Evolutionary conservation across 2,329 filamentous ascomycete species (phyloP).

Genomic region (Xylariaceae sp.): DNA sequence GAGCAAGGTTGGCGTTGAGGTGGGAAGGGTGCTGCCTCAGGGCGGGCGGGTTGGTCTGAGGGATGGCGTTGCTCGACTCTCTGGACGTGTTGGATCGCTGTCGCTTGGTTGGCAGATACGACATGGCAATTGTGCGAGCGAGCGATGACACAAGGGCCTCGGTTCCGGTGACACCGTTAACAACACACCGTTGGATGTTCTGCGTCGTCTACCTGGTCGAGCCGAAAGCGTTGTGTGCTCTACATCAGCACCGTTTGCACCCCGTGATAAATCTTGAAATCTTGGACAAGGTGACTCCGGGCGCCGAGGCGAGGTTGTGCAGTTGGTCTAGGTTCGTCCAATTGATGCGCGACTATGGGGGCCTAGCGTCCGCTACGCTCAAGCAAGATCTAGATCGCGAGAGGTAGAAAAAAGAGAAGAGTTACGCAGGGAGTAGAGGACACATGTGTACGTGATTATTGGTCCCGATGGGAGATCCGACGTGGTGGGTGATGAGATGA

Average conservation of each 20-base stretch:
- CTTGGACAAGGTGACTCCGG: not conserved
- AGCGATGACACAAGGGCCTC: constrained; percentile 12
- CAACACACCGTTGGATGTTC: not conserved
- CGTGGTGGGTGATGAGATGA: no score
- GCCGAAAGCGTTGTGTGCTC: constrained; percentile 2
- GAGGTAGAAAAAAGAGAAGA: constrained; percentile 4
- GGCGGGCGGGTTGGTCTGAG: constrained; percentile 33
- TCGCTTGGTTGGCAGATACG: constrained; percentile 33
- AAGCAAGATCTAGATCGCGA: not conserved
- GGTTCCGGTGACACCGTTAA: constrained; percentile 8
- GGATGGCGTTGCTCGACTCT: constrained; percentile 31
- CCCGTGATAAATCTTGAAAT: not conserved
- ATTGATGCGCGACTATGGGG: constrained; percentile 6
- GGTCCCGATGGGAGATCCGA: no score
- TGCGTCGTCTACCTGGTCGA: not conserved
- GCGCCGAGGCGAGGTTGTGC: no score
- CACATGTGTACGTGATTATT: no score
- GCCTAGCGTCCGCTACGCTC: constrained; percentile 1
- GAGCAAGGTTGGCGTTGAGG: constrained; percentile 18
- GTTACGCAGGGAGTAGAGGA: no score
- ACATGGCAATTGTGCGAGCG: constrained; percentile 29
- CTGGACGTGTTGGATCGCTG: constrained; percentile 34
- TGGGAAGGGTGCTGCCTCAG: constrained; percentile 27
- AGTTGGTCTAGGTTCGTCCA: not conserved
- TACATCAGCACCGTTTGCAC: constrained; percentile 9